Conservation (phyloP, 108 stramenopile species). For the Bacterosira constricta region DNA sequence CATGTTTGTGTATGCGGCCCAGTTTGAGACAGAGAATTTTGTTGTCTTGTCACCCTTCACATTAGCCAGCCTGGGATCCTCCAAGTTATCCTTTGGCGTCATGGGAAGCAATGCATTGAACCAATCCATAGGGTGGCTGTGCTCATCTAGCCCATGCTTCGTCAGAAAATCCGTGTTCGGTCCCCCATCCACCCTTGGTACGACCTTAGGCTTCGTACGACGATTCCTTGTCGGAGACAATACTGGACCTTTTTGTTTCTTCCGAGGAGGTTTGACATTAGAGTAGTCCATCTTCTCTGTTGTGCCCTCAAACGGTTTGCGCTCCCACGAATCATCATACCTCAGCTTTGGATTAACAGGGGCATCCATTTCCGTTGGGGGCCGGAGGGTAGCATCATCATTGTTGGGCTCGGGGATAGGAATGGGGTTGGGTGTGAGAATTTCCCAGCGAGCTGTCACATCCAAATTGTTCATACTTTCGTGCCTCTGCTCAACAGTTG, state of each 20-base stretch:
- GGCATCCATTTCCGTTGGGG: conserved; percentile 21
- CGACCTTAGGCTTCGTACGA: not conserved
- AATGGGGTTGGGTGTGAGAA: conserved; percentile 1
- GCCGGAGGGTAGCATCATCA: conserved; percentile 16
- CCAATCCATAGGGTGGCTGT: conserved; percentile 14
- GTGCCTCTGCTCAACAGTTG: not conserved
- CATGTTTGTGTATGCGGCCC: conserved; percentile 18
- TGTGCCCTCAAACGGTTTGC: conserved; percentile 11
- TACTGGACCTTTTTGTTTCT: not conserved
- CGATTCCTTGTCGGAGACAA: not conserved
- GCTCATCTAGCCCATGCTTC: conserved; percentile 18
- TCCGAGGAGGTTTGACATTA: not conserved
- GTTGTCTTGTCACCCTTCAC: conserved; percentile 10
- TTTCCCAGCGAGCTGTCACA: conserved; percentile 16
- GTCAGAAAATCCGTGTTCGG: conserved; percentile 21
- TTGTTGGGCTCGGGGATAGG: conserved; percentile 17
- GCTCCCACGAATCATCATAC: conserved; percentile 1
- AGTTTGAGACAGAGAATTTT: conserved; percentile 21
- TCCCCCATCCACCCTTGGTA: not conserved
- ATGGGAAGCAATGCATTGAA: conserved; percentile 19
- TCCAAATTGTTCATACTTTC: conserved; percentile 14
- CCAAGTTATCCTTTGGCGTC: conserved; percentile 10
- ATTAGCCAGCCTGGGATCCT: not conserved
- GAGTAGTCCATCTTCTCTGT: conserved; percentile 8
- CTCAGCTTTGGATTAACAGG: not conserved